A percentile compares a stretch with the other conserved stretches of the same genome.
Evolutionary conservation across 169 alveolate species (phyloP).

Genomic region (Babesia bovis): DNA sequence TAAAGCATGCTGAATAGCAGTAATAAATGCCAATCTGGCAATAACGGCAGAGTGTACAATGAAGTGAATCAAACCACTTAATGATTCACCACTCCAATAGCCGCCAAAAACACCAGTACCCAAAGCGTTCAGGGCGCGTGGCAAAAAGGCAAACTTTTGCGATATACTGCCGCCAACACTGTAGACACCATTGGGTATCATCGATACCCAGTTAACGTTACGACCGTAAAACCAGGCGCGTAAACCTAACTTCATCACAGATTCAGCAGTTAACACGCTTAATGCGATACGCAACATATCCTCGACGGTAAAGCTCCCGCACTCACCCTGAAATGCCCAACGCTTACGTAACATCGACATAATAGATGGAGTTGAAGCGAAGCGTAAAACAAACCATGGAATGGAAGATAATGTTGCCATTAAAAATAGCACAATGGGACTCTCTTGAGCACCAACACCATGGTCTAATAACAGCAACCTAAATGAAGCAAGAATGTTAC

Average conservation of each 20-base stretch:
- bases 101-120: constrained; percentile 21
- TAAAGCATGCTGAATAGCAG: constrained; percentile 37
- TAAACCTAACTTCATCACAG: constrained; percentile 7
- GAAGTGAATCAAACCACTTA: constrained; percentile 5
- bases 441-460: background rate
- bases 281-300: background rate
- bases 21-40: constrained; percentile 29
- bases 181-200: background rate
- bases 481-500: constrained; percentile 32
- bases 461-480: constrained; percentile 26
- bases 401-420: constrained; percentile 9
- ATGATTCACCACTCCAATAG: constrained; percentile 16
- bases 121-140: constrained; percentile 2
- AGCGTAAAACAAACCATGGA: constrained; percentile 1
- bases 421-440: background rate
- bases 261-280: constrained; percentile 11
- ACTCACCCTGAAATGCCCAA: constrained; percentile 71
- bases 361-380: constrained; percentile 3
- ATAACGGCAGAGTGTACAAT: constrained; percentile 19
- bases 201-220: background rate
- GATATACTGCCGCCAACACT: background rate
- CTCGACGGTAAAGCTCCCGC: constrained; percentile 24
- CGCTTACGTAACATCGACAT: constrained; percentile 21
- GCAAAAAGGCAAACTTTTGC: constrained; percentile 7
- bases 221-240: constrained; percentile 21